Base-by-base conservation (phyloP, 768 basidiomycete genomes). In the Gloeostereum incarnatum region DNA sequence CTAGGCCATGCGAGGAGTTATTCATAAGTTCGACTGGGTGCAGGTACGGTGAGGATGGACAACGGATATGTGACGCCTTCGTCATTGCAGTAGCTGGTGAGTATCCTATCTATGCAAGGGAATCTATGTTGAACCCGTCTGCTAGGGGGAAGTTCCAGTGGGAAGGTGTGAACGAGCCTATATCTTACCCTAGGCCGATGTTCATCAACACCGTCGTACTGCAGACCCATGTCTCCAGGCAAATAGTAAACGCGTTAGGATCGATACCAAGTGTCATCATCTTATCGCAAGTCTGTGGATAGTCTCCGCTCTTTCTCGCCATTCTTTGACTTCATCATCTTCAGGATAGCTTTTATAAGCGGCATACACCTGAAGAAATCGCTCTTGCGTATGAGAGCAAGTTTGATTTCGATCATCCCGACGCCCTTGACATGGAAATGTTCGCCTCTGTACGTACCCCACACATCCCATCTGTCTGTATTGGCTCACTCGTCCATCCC, bases 321-420 rank as follows among this genome's bases (percentile, higher is more conserved):
- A 10, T 13, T 30, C 18, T 31, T 30, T 7, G 27, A 10, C 26
- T 9, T 32, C 29, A 13, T 32, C 20, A 18, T 11, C 2, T 14
- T 41, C 58, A 92, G 86, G 93, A 98, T 57, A 88, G 87, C 54
- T 99, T 98, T 61, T 99, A 99, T 63, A 88, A 82, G 50, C 61
- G 62, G 32, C 86, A 90, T 49, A 71, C 70, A 3, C 69, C 74
- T 2, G 88, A 93, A 48, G 82, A 98, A 59, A 66, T 90, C 14
- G 71, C 65, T 5, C 66, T 85, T n/a, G 94, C 94, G 0, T 83
- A 90, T 55, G 72, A 75, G 13, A 93, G 81, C 49, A 61, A 74
- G 36, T 70, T 81, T 43, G 89, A 93, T 51, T 84, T 93, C 46
- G 94, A 99, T 52, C 88, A 92, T 49, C 94, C 94, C 8, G 78